Conservation (phyloP, 2,329 filamentous ascomycete species). For the Myriosclerotinia duriaeana region DNA sequence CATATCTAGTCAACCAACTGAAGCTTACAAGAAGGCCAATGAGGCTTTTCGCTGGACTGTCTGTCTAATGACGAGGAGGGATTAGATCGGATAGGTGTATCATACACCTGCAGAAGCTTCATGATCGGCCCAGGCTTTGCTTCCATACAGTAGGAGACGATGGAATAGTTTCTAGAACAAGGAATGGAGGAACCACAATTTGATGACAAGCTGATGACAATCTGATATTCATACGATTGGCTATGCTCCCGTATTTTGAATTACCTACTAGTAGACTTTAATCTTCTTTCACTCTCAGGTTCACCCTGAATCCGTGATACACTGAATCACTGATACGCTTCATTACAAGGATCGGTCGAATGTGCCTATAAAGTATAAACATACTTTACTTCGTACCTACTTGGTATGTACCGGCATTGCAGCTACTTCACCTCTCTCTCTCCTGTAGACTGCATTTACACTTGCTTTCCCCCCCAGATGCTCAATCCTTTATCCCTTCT, state of each 20-base stretch:
- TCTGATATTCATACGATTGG: slow-evolving; percentile 11
- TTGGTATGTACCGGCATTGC: slow-evolving; percentile 3
- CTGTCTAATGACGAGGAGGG: not conserved
- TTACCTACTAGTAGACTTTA: slow-evolving; percentile 4
- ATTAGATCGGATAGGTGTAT: too few species aligned
- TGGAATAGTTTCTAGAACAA: slow-evolving; percentile 1
- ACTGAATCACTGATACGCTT: too few species aligned
- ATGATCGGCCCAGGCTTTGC: not conserved
- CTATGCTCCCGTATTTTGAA: not conserved
- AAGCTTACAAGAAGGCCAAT: not conserved
- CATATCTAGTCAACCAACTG: not conserved
- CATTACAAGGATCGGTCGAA: slow-evolving; percentile 2
- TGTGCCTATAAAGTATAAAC: not conserved
- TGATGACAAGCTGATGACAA: not conserved
- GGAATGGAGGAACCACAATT: slow-evolving; percentile 12
- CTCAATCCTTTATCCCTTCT: not conserved
- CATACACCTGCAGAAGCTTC: slow-evolving; percentile 17
- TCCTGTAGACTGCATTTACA: slow-evolving; percentile 9
- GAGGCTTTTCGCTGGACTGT: not conserved
- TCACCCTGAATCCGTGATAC: not conserved
- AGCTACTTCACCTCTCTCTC: not conserved
- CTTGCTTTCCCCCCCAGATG: not conserved
- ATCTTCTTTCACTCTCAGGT: slow-evolving; percentile 7
- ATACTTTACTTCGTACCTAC: not conserved
- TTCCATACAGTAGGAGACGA: slow-evolving; percentile 17